Base-by-base conservation (phyloP, 805 yeast genomes). In the Hanseniaspora meyeri region DNA sequence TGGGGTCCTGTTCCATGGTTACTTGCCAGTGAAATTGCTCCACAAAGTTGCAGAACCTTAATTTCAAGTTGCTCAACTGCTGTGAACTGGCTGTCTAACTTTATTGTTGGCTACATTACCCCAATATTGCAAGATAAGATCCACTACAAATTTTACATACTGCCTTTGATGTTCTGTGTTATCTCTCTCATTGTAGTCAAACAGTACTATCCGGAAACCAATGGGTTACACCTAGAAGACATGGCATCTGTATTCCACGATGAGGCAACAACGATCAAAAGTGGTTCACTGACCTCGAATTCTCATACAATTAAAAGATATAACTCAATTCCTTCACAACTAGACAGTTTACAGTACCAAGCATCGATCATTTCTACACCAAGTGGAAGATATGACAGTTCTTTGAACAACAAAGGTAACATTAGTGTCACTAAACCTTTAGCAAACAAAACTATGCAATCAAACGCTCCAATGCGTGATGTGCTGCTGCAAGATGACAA, bases 121-220 rank as follows among this genome's bases (percentile, higher is more conserved):
- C 88, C 87, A 29, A 73, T 77, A 43, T 71, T 82, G 65, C 61
- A 70, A 70, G 55, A 74, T 62, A 70, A 77, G 63, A 65, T 73
- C 62, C 72, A 75, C 58, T 82, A 84, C 77, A 85, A 84, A 59
- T 77, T 83, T 58, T 85, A 83, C 69, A 68, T 83, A 51, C 79
- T 85, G 70, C 85, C 85, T 68, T 86, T 87, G 9, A 66, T 72
- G 36, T 74, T 84, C 58, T 84, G 84, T 72, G 75, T 77, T 64
- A 60, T 74, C 48, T 83, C 80, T 72, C 68, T 80, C 55, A 86
- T 87, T 36, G 70, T 82, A 59, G 80, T 80, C 60, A 81, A 71
- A 75, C 76, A 82, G 71, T 78, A 76, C 68, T 85, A 82, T 68
- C 91, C 90, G 43, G 91, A 85, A 72, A 83, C 89, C 46, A 80